Evolutionary conservation across 371 early-diverging fungal genomes (phyloP).

Genomic region (Phascolomyces articulosus): DNA sequence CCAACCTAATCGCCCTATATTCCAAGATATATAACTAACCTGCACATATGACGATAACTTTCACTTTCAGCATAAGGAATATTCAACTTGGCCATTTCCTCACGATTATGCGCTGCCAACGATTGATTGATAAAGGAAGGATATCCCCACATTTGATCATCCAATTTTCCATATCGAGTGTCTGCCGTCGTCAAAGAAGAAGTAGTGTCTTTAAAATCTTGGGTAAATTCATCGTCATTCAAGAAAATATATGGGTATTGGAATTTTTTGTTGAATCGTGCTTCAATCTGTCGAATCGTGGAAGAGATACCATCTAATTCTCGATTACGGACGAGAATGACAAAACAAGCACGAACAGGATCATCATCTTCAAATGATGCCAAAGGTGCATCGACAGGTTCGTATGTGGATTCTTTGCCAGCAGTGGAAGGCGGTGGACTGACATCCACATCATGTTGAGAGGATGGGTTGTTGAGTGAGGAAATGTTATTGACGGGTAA

Average conservation of each 20-base stretch:
- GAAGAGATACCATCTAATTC: constrained; percentile 74
- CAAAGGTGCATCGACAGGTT: not conserved
- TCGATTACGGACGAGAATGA: constrained; percentile 74
- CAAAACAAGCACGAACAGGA: constrained; percentile 54
- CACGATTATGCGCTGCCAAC: constrained; percentile 62
- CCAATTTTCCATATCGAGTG: constrained; percentile 55
- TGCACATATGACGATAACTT: constrained; percentile 95
- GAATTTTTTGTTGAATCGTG: constrained; percentile 82
- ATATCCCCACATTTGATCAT: constrained; percentile 74
- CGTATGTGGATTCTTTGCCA: not conserved
- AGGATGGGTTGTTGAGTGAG: not conserved
- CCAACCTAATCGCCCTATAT: too few species aligned
- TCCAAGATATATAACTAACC: constrained; percentile 33
- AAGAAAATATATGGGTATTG: constrained; percentile 92
- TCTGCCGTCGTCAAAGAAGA: constrained; percentile 60
- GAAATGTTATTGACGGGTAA: not conserved
- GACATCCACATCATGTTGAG: not conserved
- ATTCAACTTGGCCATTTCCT: constrained; percentile 54
- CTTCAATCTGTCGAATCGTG: constrained; percentile 81
- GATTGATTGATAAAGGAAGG: constrained; percentile 82
- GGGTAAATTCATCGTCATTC: constrained; percentile 83
- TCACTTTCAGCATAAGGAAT: constrained; percentile 85
- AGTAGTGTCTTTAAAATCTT: constrained; percentile 65
- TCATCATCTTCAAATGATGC: not conserved
- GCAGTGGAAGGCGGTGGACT: not conserved